Percentiles rank a stretch among this genome's conserved stretches.
phyloP scores from a whole-genome alignment of 805 yeast genomes.

The Candida coquimbonensis region DNA sequence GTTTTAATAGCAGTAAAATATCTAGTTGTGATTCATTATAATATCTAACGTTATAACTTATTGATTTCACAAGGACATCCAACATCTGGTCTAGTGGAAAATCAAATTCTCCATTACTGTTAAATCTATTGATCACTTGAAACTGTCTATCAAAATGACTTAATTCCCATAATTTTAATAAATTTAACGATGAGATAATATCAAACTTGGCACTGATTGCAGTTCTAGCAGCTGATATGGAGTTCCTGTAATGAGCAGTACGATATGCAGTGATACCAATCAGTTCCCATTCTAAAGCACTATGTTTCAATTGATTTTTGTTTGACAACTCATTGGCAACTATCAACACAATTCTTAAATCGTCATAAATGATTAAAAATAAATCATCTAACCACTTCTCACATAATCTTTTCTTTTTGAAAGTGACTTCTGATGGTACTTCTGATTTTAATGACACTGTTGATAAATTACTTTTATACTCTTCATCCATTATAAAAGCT shows the following conservation, averaged over 20 bases:
- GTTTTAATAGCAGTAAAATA: constrained; percentile 37
- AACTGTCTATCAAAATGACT: constrained; percentile 11
- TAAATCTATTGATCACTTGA: constrained; percentile 13
- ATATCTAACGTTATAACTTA: constrained; percentile 61
- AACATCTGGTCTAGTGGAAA: constrained; percentile 32
- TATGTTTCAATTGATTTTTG: constrained; percentile 32
- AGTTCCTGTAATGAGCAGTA: constrained; percentile 40
- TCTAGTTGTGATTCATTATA: constrained; percentile 47
- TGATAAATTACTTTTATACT: constrained; percentile 36
- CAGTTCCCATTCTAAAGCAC: constrained; percentile 70
- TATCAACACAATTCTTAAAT: constrained; percentile 33
- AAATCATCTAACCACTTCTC: constrained; percentile 77
- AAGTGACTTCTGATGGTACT: neutral
- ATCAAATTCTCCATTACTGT: constrained; percentile 12
- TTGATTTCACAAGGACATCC: constrained; percentile 37
- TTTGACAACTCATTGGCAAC: constrained; percentile 26
- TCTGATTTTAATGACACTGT: constrained; percentile 14
- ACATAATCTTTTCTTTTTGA: constrained; percentile 47
- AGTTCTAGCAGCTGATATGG: constrained; percentile 47
- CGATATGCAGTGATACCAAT: constrained; percentile 50
- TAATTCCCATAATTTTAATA: constrained; percentile 36
- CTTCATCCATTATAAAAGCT: constrained; percentile 78
- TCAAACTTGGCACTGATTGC: constrained; percentile 55
- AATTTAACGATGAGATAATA: constrained; percentile 44
- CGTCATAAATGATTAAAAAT: constrained; percentile 65